phyloP scores from a whole-genome alignment of 176 grass and related monocot species.

The Calamus simplicifolius region DNA sequence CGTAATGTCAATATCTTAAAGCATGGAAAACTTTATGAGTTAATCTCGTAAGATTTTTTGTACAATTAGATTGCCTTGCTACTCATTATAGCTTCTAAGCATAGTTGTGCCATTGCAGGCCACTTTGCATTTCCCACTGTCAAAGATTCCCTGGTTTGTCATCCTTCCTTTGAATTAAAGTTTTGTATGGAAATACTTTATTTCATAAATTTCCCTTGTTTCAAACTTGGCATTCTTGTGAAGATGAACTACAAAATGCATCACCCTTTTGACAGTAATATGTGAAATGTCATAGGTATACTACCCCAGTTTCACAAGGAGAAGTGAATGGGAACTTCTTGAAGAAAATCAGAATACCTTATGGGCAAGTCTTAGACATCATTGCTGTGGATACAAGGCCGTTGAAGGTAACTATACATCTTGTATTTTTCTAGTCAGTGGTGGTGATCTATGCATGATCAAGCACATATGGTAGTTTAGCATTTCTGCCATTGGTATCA shows the following conservation, averaged over 20 bases:
- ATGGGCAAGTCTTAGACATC: constrained; percentile 47
- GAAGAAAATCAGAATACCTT: constrained; percentile 62
- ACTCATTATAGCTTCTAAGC: background rate
- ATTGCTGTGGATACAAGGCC: constrained; percentile 54
- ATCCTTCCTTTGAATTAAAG: constrained; percentile 7
- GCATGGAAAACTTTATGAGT: background rate
- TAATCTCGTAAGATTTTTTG: background rate
- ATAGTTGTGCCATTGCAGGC: constrained; percentile 27
- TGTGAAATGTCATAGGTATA: constrained; percentile 46
- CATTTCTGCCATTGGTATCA: too few species aligned
- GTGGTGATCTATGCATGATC: background rate
- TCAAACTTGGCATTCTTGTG: background rate
- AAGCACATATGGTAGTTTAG: background rate
- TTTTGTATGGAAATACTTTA: background rate
- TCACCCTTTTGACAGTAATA: background rate
- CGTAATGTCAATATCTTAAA: constrained; percentile 30
- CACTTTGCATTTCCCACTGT: constrained; percentile 41
- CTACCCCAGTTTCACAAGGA: constrained; percentile 36
- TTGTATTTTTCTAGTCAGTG: background rate
- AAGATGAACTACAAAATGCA: background rate
- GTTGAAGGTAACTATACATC: constrained; percentile 41
- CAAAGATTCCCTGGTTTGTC: constrained; percentile 65
- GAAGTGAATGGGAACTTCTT: constrained; percentile 43
- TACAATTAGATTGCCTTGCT: background rate
- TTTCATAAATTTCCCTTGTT: background rate